These are phyloP conservation scores for Colletotrichum viniferum DNA, from an alignment of 2,329 filamentous ascomycete species.

Conservation along the genomic window DNA sequence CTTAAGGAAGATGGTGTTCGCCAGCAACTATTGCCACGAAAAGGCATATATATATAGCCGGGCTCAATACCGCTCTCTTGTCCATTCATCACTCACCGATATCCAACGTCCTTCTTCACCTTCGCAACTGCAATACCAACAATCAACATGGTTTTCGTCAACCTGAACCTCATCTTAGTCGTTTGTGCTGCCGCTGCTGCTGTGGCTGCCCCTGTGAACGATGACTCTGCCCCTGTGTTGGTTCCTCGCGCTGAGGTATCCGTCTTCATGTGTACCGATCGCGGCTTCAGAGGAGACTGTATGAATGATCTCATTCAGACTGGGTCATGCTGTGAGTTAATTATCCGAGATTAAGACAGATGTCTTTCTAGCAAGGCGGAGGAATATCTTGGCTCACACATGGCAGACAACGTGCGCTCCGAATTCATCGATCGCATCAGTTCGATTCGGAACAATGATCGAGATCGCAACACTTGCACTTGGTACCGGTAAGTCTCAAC, in stretches of 20 bases:
- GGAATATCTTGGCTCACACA: neutral
- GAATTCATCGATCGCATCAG: neutral
- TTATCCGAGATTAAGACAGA: neutral
- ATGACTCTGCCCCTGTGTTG: neutral
- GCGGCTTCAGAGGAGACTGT: neutral
- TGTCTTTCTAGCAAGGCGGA: neutral
- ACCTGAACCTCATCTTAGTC: neutral
- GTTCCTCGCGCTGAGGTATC: neutral
- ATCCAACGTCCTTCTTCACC: neutral
- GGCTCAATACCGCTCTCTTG: neutral
- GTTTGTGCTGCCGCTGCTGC: neutral
- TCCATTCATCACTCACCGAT: too few relatives aligned
- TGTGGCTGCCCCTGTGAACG: neutral
- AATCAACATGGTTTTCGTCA: neutral
- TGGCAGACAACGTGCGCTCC: neutral
- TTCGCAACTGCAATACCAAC: neutral
- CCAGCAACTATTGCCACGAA: neutral
- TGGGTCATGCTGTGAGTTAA: neutral
- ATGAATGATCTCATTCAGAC: neutral
- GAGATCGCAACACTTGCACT: neutral
- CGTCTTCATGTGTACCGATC: neutral
- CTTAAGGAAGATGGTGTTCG: neutral
- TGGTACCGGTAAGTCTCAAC: neutral
- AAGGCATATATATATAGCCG: neutral
- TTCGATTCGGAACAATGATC: neutral